Evolutionary conservation across 2,329 filamentous ascomycete species (phyloP), one percentile per base, ranked within the genome.

Genomic region (Celoporthe dispersa): DNA sequence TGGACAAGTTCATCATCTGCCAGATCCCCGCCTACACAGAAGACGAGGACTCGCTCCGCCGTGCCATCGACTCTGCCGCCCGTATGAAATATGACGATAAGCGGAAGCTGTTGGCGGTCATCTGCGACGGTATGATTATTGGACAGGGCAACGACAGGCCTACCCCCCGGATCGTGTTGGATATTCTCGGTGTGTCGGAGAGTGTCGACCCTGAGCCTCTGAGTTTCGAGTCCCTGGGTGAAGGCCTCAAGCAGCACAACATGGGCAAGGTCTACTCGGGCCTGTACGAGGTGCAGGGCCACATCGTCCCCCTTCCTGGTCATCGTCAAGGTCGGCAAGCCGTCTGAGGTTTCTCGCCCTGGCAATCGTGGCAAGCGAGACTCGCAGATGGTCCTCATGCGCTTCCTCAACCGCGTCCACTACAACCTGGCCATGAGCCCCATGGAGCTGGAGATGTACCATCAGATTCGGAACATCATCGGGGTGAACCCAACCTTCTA

Each of bases 61-160:
- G 95, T 85, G 96, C 96, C 70, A 97, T 99, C 76, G 96, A 99
- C 80, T 99, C 96, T 0, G 92, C 94, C 70, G 94, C 96, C 37
- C 88, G 94, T 72, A 98, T 98, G 94, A 91, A 90, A 74, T 99
- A 99, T 78, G 96, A 99, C 77, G 95, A 99, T 79, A 99, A 99
- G 84, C 93, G 96, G 77, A 99, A 99, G 84, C 87, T 99, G 16
- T 85, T 99, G 35, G 90, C 97, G 74, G 87, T 99, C 72, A 86
- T 99, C 73, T 99, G 96, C 77, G 96, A 99, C 78, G 96, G 96
- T 82, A 98, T 99, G 95, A 99, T 99, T 84, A 97, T 99, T 74
- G 96, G 96, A 77, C 94, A 98, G 83, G 96, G 96, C 77, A 99
- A 99, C 81, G 96, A 99, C 79, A 89, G 94, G 72, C 94, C 96